Evolutionary conservation across 108 stramenopile genomes (phyloP).

Genomic region (Stephanodiscus triporus): DNA sequence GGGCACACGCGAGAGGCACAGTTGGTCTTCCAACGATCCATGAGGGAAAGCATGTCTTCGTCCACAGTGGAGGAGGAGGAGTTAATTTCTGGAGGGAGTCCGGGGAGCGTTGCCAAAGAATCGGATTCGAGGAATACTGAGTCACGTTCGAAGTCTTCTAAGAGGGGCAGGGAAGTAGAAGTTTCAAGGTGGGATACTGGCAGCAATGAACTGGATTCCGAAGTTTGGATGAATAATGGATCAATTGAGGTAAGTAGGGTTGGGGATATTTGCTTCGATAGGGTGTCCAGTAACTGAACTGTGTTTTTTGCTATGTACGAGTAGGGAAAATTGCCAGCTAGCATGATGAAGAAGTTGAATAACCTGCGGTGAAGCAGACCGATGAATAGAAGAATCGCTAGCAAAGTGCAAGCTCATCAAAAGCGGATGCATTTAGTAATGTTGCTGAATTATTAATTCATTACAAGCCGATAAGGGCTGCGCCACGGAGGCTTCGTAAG

Average conservation of each 20-base stretch:
- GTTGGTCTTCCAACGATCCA: slow-evolving; percentile 69
- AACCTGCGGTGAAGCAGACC: background rate
- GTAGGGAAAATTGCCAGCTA: slow-evolving; percentile 42
- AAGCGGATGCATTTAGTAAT: no score
- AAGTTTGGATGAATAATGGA: slow-evolving; percentile 86
- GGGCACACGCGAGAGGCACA: slow-evolving; percentile 68
- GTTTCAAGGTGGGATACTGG: slow-evolving; percentile 57
- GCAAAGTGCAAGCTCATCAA: no score
- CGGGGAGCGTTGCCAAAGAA: background rate
- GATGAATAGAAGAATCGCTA: no score
- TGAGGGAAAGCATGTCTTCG: slow-evolving; percentile 66
- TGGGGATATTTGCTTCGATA: background rate
- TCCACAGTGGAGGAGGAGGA: slow-evolving; percentile 31
- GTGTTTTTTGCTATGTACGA: no score
- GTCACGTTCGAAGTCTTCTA: slow-evolving; percentile 14
- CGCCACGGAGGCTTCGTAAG: no score
- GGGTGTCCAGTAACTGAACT: no score
- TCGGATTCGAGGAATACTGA: slow-evolving; percentile 4
- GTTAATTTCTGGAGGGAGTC: slow-evolving; percentile 11
- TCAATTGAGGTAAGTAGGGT: slow-evolving; percentile 56
- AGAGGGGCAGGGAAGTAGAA: slow-evolving; percentile 61
- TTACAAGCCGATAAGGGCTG: no score
- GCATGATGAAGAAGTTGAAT: slow-evolving; percentile 55
- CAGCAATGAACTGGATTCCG: slow-evolving; percentile 53
- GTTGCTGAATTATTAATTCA: no score